These are phyloP conservation scores for Gloeostereum incarnatum DNA, from an alignment of 768 basidiomycete genomes.

Conservation along the genomic window DNA sequence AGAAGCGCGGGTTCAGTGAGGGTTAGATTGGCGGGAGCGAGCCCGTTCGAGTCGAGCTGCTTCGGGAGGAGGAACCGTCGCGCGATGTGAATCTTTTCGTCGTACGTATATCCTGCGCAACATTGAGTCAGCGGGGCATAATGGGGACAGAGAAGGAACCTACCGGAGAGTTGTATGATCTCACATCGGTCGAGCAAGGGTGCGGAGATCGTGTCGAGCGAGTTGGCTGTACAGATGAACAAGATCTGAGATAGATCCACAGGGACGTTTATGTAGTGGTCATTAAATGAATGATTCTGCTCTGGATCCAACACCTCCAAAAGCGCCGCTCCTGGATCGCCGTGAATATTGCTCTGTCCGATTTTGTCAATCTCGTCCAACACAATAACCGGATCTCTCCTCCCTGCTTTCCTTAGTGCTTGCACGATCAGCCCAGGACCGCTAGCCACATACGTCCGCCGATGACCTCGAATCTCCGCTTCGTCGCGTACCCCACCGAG, in stretches of 20 bases:
- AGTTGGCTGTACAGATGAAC: conserved; percentile 91
- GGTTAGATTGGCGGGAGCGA: conserved; percentile 48
- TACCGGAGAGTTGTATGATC: conserved; percentile 70
- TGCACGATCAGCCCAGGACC: conserved; percentile 82
- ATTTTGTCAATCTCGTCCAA: conserved; percentile 94
- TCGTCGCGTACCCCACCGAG: conserved; percentile 92
- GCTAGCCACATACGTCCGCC: conserved; percentile 87
- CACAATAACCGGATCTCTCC: conserved; percentile 72
- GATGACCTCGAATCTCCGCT: conserved; percentile 72
- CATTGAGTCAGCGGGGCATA: conserved; percentile 1
- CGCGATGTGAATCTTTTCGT: conserved; percentile 89
- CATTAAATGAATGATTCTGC: conserved; percentile 81
- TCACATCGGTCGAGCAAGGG: conserved; percentile 90
- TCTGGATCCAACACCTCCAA: conserved; percentile 93
- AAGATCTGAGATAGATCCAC: conserved; percentile 83
- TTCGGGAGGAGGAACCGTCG: conserved; percentile 83
- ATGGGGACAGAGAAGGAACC: conserved; percentile 8
- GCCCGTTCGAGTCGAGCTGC: conserved; percentile 72
- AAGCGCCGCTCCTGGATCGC: conserved; percentile 85
- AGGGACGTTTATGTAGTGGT: conserved; percentile 88
- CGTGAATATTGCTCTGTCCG: conserved; percentile 80
- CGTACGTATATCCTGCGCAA: conserved; percentile 64
- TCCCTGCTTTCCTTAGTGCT: conserved; percentile 75
- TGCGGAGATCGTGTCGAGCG: conserved; percentile 80
- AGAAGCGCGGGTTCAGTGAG: conserved; percentile 65